Base-by-base conservation (phyloP, 2,329 filamentous ascomycete genomes). In the Ophiostoma sp. region DNA sequence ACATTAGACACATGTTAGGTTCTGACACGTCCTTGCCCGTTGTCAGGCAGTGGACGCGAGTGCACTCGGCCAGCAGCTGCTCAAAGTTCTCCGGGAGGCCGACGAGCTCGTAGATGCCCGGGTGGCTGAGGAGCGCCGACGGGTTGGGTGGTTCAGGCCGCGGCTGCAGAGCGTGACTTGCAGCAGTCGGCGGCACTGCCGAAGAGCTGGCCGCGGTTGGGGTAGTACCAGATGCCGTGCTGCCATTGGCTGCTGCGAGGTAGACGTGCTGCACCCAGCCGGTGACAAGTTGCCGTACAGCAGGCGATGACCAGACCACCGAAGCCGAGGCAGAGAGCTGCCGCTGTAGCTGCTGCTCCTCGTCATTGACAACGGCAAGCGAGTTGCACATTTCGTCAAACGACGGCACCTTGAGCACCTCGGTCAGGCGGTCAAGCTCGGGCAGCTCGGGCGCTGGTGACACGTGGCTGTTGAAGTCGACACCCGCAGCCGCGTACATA, bases 41-140 rank as follows among this genome's bases (percentile, higher is more conserved):
- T 1, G 89, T 96, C 0, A 93, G 93, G 76, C 95, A 99, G 67
- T 86, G 89, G 68, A 90, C 84, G 73, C 89, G 89, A 74, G 95
- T 94, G 35, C 93, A 92, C 79, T 96, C 94, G 76, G 97, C 94
- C 71, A 97, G 96, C 52, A 99, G 83, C 2, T 89, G 90, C 78
- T 98, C 95, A 78, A 93, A 99, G 76, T 94, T 93, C 79, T 91
- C 92, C 0, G 95, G 95, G 67, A 99, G 81, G 1, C 95, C 95
- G 15, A 99, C 89, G 33, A 99, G 86, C 79, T 99, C 95, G 76
- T 95, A 96, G 73, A 99, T 97, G 66, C 89, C 90, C 0, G 95
- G 96, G 77, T 99, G 95, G 70, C 91, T 89, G 75, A 86, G 75
- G 73, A 85, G 79, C 48, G 84, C 84, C 8, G 84, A 83, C 20